These are phyloP conservation scores for Fragaria nilgerrensis DNA, from an alignment of 306 rosid genomes.

Conservation along the genomic window DNA sequence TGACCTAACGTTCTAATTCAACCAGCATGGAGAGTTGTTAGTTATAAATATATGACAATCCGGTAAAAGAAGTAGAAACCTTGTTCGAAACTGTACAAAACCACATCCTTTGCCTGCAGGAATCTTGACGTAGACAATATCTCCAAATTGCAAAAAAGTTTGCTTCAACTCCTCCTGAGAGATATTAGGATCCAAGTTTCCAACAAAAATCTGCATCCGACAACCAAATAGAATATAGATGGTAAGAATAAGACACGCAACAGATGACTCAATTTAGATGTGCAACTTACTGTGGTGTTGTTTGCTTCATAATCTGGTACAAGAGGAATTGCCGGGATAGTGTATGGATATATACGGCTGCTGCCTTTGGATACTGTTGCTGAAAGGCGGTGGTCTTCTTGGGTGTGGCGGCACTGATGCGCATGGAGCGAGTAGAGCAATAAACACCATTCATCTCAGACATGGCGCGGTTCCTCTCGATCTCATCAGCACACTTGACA, in stretches of 20 bases:
- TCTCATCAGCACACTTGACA: constrained; percentile 83
- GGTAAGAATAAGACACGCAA: constrained; percentile 22
- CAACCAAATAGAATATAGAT: neutral
- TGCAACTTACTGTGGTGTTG: constrained; percentile 72
- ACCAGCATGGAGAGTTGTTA: neutral
- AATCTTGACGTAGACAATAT: constrained; percentile 62
- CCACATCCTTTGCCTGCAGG: constrained; percentile 83
- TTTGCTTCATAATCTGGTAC: constrained; percentile 58
- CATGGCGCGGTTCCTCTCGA: constrained; percentile 87
- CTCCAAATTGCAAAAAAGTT: constrained; percentile 78
- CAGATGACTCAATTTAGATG: constrained; percentile 9
- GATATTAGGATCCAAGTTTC: constrained; percentile 81
- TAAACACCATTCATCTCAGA: constrained; percentile 83
- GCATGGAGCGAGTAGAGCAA: constrained; percentile 91
- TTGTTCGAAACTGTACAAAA: constrained; percentile 74
- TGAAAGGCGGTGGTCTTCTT: constrained; percentile 65
- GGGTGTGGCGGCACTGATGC: constrained; percentile 88
- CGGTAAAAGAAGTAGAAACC: constrained; percentile 39
- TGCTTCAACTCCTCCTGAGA: constrained; percentile 84
- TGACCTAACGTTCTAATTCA: neutral
- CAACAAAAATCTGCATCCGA: constrained; percentile 65
- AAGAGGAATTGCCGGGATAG: constrained; percentile 51
- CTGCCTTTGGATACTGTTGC: constrained; percentile 1
- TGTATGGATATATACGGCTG: constrained; percentile 70
- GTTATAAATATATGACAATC: constrained; percentile 9